Evolutionary conservation across 2,329 filamentous ascomycete species (phyloP), one percentile per base, ranked within the genome.

Genomic region (Xylariaceae sp.): DNA sequence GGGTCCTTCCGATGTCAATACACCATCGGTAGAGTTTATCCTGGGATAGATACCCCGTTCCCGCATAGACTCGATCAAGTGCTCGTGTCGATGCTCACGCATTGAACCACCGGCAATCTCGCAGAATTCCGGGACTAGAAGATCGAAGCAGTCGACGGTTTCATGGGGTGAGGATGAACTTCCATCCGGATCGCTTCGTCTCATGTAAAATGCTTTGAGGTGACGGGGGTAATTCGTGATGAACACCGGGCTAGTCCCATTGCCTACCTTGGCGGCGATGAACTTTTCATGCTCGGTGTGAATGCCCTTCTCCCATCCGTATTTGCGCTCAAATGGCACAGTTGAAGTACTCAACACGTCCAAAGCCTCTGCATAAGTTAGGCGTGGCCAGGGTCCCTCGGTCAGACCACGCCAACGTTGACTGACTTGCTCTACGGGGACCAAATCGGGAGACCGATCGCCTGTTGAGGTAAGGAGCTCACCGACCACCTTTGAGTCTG

Each of bases 201-300:
- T 70, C 88, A 91, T 91, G 71, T 91, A 99, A 73, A 97, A 99
- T 8, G 92, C 89, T 73, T 99, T 99, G 69, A 94, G 84, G 47
- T 78, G 76, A 61, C 83, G 83, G n/a, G 94, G 94, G 68, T 96
- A 99, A 70, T 96, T 80, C 11, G 91, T 97, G 60, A 99, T 85
- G 68, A 97, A 97, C 44, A 97, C 79, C 6, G 94, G 94, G 47
- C 80, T 74, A 61, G 70, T 70, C 41, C 74, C 74, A 32, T 74
- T 72, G 46, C 73, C 73, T n/a, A 75, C 71, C 49, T 70, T 59
- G 51, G 82, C 77, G 47, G 94, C 91, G 51, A 99, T 79, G 69
- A 85, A 96, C 68, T 85, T 89, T 73, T 99, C 94, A 73, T 99
- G 94, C 70, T 97, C 92, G 1, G 91, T 87, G 65, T 94, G 89